Percentiles rank a stretch among this genome's conserved stretches.
These are phyloP conservation scores for Xanthoparmelia taractica DNA, from an alignment of 495 filamentous ascomycete species.

Conservation along the genomic window DNA sequence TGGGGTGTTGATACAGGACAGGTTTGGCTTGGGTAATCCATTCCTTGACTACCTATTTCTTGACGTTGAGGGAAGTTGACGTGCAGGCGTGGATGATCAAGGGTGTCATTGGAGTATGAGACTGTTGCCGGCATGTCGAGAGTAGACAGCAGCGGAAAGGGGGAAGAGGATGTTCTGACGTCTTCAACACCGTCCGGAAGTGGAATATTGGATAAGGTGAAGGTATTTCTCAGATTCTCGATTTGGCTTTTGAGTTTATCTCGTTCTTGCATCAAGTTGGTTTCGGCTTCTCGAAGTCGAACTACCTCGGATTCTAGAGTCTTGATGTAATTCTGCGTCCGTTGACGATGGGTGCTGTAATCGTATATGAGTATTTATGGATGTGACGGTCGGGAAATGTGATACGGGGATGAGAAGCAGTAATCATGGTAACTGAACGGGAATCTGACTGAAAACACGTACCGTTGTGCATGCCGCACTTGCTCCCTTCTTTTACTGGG, in stretches of 20 bases:
- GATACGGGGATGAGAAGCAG: not conserved
- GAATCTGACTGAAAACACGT: constrained; percentile 6
- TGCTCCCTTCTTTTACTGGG: constrained; percentile 28
- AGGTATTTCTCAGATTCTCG: constrained; percentile 15
- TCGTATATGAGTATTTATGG: constrained; percentile 5
- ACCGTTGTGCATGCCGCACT: constrained; percentile 30
- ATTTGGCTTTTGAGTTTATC: constrained; percentile 24
- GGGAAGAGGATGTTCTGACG: not conserved
- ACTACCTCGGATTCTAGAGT: constrained; percentile 27
- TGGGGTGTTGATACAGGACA: constrained; percentile 9
- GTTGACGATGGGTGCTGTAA: constrained; percentile 27
- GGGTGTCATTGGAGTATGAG: constrained; percentile 21
- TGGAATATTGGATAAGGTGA: constrained; percentile 18
- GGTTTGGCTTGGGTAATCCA: constrained; percentile 11
- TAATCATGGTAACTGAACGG: not conserved
- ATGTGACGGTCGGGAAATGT: not conserved
- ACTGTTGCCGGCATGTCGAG: constrained; percentile 22
- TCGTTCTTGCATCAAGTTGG: constrained; percentile 18
- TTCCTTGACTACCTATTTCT: constrained; percentile 6
- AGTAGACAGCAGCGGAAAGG: not conserved
- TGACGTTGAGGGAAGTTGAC: constrained; percentile 17
- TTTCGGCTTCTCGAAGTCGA: constrained; percentile 25
- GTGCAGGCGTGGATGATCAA: constrained; percentile 25
- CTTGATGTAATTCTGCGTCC: constrained; percentile 30
- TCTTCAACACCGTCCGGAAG: constrained; percentile 20